Base-by-base conservation (phyloP, 23 red algal species). In the Cyanidioschyzon merolae region DNA sequence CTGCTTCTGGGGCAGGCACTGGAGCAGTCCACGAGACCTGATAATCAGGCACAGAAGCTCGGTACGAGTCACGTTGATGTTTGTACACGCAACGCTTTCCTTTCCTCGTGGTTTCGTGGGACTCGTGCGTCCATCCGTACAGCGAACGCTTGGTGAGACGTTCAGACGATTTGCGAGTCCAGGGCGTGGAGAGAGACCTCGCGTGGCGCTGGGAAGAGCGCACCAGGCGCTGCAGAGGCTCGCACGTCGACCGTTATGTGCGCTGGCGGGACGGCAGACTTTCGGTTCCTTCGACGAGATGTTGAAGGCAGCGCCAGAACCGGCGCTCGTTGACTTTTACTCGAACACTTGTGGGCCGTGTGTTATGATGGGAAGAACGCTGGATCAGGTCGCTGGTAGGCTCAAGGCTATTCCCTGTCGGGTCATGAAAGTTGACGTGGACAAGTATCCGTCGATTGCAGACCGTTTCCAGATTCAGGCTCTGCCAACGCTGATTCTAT, bases 281-380 rank as follows among this genome's bases (percentile, higher is more conserved):
- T 71, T 17, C 29, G 12, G 63, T 27, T 32, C n/a, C 29, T 71
- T 71, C 30, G 63, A 71, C 29, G 63, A 71, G 63, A 71, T 71
- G 63, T 27, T 71, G 63, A 35, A 7, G 16, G 63, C 63, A 3
- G 12, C 63, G 12, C 63, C 63, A 3, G 32, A 25, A 71, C 63
- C 63, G 63, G 63, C 63, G 63, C 32, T 71, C 7, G 63, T 71
- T 25, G 63, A 71, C 63, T 71, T 71, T 71, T 71, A 71, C 63
- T 71, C 63, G 63, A 25, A 15, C 16, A 71, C 63, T 35, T 71
- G 63, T 35, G 63, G 63, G 29, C 63, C 63, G 12, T 71, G 63
- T 71, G 63, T 71, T 7, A 7, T 71, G 12, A 71, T 71, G 63
- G 32, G 63, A 3, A 25, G 63, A 27, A 35, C 32, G 12, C 30